A percentile compares a stretch with the other conserved stretches of the same genome.
These are phyloP conservation scores for Aphanomyces astaci DNA, from an alignment of 352 stramenopile genomes.

Conservation along the genomic window DNA sequence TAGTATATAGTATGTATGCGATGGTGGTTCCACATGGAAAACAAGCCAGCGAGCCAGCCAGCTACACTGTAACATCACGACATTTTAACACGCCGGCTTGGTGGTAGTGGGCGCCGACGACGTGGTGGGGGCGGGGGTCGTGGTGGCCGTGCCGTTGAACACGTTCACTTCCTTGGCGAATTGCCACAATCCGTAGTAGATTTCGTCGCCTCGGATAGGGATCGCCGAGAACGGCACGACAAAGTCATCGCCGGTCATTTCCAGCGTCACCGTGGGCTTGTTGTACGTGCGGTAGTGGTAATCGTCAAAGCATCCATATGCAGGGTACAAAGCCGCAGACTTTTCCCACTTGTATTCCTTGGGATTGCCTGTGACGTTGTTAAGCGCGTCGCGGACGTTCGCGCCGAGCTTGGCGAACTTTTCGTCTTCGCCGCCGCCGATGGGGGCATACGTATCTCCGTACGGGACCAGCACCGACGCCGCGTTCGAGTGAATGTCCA, in stretches of 20 bases:
- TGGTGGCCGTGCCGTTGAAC: conserved; percentile 28
- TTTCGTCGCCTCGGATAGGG: conserved; percentile 38
- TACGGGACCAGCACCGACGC: conserved; percentile 34
- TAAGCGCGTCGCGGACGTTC: not conserved
- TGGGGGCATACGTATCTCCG: conserved; percentile 36
- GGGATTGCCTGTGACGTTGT: not conserved
- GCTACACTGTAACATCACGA: no score
- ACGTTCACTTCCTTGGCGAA: conserved; percentile 44
- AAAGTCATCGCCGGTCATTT: conserved; percentile 64
- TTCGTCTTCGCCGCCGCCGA: conserved; percentile 41
- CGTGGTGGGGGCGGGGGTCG: not conserved
- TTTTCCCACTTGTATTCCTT: conserved; percentile 48
- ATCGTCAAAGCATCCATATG: conserved; percentile 66
- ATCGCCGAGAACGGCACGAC: conserved; percentile 49
- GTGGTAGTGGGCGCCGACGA: not conserved
- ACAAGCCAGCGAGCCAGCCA: no score
- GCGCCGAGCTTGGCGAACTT: conserved; percentile 32
- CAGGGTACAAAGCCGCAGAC: conserved; percentile 46
- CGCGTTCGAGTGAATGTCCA: conserved; percentile 31
- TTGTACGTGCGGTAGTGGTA: no score
- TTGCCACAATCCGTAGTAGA: conserved; percentile 44
- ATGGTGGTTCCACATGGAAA: no score
- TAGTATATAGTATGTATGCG: no score
- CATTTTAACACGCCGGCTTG: conserved; percentile 2
- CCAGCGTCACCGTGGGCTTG: conserved; percentile 55